Evolutionary conservation across 2,329 filamentous ascomycete species (phyloP).

Genomic region (Fusarium chlamydosporum): DNA sequence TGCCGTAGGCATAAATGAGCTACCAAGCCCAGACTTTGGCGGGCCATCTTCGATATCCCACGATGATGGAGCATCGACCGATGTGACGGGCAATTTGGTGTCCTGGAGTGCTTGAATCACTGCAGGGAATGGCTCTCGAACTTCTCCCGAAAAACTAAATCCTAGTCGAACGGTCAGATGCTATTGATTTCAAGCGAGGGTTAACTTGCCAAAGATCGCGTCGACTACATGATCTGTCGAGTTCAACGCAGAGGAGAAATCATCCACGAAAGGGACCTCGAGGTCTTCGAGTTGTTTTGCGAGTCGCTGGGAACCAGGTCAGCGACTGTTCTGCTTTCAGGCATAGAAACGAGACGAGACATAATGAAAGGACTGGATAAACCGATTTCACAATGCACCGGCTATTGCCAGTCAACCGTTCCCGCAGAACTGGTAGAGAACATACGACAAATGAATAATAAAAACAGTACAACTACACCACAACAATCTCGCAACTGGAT

Average conservation of each 20-base stretch:
- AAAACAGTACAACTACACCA: constrained; percentile 41
- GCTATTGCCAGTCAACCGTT: constrained; percentile 28
- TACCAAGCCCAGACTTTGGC: constrained; percentile 80
- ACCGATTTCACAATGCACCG: constrained; percentile 13
- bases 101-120: constrained; percentile 84
- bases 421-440: constrained; percentile 34
- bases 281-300: constrained; percentile 88
- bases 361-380: constrained; percentile 18
- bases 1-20: constrained; percentile 82
- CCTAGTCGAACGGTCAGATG: constrained; percentile 62
- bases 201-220: constrained; percentile 83
- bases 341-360: constrained; percentile 19
- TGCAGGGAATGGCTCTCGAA: constrained; percentile 89
- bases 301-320: constrained; percentile 72
- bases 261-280: constrained; percentile 83
- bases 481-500: constrained; percentile 1
- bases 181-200: constrained; percentile 7
- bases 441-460: constrained; percentile 37
- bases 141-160: constrained; percentile 92
- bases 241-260: constrained; percentile 77
- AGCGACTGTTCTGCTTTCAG: constrained; percentile 44
- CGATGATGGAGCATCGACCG: constrained; percentile 92
- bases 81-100: constrained; percentile 81
- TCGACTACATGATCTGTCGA: constrained; percentile 87
- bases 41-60: constrained; percentile 95